Base-by-base conservation (phyloP, 345 rosid species). In the Limnanthes douglasii region DNA sequence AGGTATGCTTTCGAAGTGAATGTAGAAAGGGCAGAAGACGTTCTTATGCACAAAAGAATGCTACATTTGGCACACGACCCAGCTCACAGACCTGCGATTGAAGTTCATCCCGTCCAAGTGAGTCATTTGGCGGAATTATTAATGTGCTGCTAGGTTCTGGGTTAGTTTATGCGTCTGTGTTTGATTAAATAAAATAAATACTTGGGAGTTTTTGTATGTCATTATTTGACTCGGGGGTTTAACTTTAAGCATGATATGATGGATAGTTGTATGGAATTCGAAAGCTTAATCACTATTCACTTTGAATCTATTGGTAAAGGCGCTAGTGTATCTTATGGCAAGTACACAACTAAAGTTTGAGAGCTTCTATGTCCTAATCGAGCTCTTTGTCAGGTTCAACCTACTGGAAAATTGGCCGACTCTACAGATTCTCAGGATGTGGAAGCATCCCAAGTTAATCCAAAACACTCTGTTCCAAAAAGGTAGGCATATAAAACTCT, bases 1-100 rank as follows among this genome's bases (percentile, higher is more conserved):
- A 90, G 98, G 51, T 90, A 90, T 56, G 95, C 98, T 13, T 64
- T 84, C 56, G 98, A 90, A 70, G 98, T 90, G 41, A 90, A 84
- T 70, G 86, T 67, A 37, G 98, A 84, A 66, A 73, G 95, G 30
- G 98, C 98, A 1, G 94, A 80, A 54, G 98, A 84, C 57, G 98
- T 90, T 3, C 68, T 90, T 7, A 77, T 66, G 75, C 95, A 90
- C 49, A 46, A 60, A 53, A 35, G 53, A 29, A n/a, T 60, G 43
- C 33, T 60, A 5, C 61, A 23, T 12, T 47, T 22, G 1, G 66
- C 66, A 39, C 37, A 44, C 25, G 53, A 54, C 45, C 66, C 66
- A 0, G 9, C 18, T 0, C 48, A 44, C 8, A 40, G 57, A 17
- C 66, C 66, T 6, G 49, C 56, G 1, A 54, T 54, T 25, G 34